Evolutionary conservation across 495 filamentous ascomycete genomes (phyloP).

Genomic region (Aspergillus kassunensis): DNA sequence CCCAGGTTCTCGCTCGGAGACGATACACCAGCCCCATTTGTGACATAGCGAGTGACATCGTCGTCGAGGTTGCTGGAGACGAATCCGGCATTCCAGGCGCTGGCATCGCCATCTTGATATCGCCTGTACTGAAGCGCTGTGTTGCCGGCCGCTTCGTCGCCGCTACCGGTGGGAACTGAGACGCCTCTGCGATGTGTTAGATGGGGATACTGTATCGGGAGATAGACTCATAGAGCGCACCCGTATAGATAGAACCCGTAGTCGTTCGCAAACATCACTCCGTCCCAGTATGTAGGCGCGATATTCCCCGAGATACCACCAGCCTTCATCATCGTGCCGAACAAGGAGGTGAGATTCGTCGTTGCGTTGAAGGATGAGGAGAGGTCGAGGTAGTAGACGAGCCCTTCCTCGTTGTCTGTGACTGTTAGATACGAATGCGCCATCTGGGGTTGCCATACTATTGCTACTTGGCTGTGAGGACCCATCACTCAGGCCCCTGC

Average conservation of each 20-base stretch:
- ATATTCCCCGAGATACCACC: constrained; percentile 47
- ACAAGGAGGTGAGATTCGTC: constrained; percentile 49
- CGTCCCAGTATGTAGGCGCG: constrained; percentile 57
- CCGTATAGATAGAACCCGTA: constrained; percentile 50
- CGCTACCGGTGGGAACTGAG: constrained; percentile 5
- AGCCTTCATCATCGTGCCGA: constrained; percentile 42
- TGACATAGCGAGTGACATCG: constrained; percentile 57
- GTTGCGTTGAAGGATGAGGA: constrained; percentile 52
- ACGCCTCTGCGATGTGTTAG: constrained; percentile 8
- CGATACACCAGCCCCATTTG: constrained; percentile 59
- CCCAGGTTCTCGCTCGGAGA: constrained; percentile 69
- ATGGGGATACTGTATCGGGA: neutral
- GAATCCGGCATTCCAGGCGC: constrained; percentile 40
- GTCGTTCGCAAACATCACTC: constrained; percentile 63
- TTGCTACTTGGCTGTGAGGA: neutral
- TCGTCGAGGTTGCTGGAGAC: constrained; percentile 28
- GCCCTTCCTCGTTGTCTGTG: constrained; percentile 36
- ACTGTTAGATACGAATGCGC: neutral
- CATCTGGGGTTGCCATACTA: neutral
- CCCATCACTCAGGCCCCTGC: too few species aligned
- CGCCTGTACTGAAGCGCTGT: constrained; percentile 46
- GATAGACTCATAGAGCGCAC: constrained; percentile 9
- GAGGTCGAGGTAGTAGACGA: constrained; percentile 55
- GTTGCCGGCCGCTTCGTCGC: constrained; percentile 29
- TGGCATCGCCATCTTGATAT: constrained; percentile 45